phyloP scores from a whole-genome alignment of 768 basidiomycete genomes.

The Russula emetica region DNA sequence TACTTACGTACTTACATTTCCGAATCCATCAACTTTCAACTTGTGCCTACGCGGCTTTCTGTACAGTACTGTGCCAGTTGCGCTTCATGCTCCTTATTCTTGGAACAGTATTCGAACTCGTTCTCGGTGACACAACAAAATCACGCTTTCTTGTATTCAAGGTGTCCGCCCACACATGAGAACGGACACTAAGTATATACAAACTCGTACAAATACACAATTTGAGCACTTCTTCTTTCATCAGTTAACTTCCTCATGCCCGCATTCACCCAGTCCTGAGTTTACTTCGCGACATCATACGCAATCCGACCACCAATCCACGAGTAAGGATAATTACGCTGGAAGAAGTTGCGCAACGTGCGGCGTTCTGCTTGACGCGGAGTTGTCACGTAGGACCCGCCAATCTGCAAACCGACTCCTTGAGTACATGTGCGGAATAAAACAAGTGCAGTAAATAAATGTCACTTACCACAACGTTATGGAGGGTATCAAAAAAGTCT shows the following conservation, averaged over 20 bases:
- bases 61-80: no score
- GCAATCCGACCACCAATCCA: conserved; percentile 76
- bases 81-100: no score
- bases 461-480: conserved; percentile 78
- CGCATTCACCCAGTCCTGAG: no score
- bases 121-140: neutral
- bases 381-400: conserved; percentile 84
- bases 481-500: conserved; percentile 88
- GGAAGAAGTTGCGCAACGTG: conserved; percentile 86
- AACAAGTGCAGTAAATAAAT: neutral
- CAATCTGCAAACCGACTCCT: conserved; percentile 50
- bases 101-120: no score
- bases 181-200: neutral
- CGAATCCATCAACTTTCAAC: no score
- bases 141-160: neutral
- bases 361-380: conserved; percentile 75
- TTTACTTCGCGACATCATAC: conserved; percentile 41
- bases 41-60: neutral
- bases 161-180: neutral
- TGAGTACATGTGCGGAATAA: conserved; percentile 13
- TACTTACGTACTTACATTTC: no score
- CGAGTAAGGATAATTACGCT: conserved; percentile 83
- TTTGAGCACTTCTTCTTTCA: neutral
- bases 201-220: neutral
- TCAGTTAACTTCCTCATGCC: neutral